phyloP scores from a whole-genome alignment of 345 rosid genomes.

The Combretum micranthum region DNA sequence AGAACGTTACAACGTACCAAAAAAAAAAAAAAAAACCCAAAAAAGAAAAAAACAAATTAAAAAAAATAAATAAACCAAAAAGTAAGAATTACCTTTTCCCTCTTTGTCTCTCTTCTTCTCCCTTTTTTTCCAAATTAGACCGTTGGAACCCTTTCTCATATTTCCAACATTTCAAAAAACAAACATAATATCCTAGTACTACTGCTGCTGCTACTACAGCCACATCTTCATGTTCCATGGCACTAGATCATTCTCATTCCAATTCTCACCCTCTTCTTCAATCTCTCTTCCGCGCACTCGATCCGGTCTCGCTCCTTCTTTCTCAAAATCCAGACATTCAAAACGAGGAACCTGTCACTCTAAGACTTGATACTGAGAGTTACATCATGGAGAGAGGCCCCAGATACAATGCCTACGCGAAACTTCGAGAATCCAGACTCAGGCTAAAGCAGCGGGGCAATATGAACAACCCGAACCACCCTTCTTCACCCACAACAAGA shows the following conservation, averaged over 20 bases:
- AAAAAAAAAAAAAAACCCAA: too few relatives aligned
- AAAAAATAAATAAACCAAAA: too few relatives aligned
- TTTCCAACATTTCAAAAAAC: not conserved
- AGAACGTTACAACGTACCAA: not conserved
- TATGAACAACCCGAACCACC: constrained; percentile 22
- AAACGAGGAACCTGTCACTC: constrained; percentile 14
- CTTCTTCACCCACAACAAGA: too few relatives aligned
- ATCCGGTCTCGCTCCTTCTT: constrained; percentile 57
- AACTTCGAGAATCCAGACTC: constrained; percentile 60
- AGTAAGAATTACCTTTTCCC: not conserved
- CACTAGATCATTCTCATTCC: constrained; percentile 10
- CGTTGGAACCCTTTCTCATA: constrained; percentile 30
- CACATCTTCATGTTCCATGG: constrained; percentile 14
- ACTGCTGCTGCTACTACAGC: too few relatives aligned
- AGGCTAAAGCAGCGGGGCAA: constrained; percentile 27
- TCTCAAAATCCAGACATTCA: constrained; percentile 42
- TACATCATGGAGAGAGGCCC: constrained; percentile 75
- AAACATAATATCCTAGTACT: not conserved
- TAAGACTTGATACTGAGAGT: constrained; percentile 39
- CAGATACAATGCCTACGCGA: constrained; percentile 60
- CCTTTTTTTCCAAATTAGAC: constrained; percentile 23
- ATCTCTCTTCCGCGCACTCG: constrained; percentile 31
- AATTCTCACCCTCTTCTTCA: constrained; percentile 26
- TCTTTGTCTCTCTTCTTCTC: constrained; percentile 6
- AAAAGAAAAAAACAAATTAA: too few relatives aligned